Percentiles rank a stretch among this genome's conserved stretches.
Conservation (phyloP, 495 filamentous ascomycete genomes). For the Penicillium alfredii region DNA sequence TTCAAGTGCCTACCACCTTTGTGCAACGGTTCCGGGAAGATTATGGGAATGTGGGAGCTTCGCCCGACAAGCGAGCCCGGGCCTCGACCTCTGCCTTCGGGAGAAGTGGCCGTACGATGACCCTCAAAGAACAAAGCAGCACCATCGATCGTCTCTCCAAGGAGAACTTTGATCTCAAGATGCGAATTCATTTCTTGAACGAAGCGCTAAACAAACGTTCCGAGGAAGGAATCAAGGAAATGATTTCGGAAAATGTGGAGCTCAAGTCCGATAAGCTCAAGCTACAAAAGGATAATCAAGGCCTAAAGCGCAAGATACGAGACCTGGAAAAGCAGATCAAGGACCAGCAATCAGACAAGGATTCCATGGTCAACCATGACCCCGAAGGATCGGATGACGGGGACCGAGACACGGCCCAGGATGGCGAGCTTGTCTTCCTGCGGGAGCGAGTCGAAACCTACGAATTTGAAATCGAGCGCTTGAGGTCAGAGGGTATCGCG, state of each 20-base stretch:
- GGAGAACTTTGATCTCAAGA: slow-evolving; percentile 91
- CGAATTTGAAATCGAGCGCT: slow-evolving; percentile 72
- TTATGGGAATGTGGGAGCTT: slow-evolving; percentile 47
- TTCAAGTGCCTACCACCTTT: slow-evolving; percentile 84
- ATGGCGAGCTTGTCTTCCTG: slow-evolving; percentile 78
- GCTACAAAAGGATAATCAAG: slow-evolving; percentile 80
- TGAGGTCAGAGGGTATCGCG: slow-evolving; percentile 66
- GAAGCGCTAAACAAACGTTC: slow-evolving; percentile 88
- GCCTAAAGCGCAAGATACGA: slow-evolving; percentile 67
- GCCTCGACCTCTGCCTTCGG: slow-evolving; percentile 48
- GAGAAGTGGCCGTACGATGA: slow-evolving; percentile 73
- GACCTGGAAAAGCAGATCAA: slow-evolving; percentile 82
- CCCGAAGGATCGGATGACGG: slow-evolving; percentile 57
- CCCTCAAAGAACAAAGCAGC: slow-evolving; percentile 92
- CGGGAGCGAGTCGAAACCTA: slow-evolving; percentile 79
- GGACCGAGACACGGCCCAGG: slow-evolving; percentile 45
- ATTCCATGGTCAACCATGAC: slow-evolving; percentile 54
- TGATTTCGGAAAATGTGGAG: slow-evolving; percentile 95
- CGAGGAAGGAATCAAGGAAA: slow-evolving; percentile 93
- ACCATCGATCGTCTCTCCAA: slow-evolving; percentile 94
- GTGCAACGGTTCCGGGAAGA: slow-evolving; percentile 73
- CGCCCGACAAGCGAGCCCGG: slow-evolving; percentile 47
- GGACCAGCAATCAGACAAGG: slow-evolving; percentile 53
- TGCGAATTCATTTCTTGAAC: slow-evolving; percentile 94
- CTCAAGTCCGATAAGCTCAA: slow-evolving; percentile 83